These are phyloP conservation scores for Fagus crenata DNA, from an alignment of 306 rosid species.

Conservation along the genomic window DNA sequence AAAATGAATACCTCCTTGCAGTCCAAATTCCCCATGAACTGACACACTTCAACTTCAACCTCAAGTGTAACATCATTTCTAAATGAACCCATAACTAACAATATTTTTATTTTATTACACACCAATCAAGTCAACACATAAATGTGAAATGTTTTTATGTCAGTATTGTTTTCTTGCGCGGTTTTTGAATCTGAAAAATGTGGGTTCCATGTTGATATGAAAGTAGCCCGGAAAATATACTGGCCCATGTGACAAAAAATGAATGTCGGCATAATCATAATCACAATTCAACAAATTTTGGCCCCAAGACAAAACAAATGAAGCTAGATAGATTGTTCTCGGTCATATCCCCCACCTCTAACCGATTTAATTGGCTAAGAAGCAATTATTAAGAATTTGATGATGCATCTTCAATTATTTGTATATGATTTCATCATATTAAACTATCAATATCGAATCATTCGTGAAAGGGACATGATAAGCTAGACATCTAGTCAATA, in stretches of 20 bases:
- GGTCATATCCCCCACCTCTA: too few species aligned
- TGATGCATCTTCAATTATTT: neutral
- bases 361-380: neutral
- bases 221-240: neutral
- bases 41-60: too few species aligned
- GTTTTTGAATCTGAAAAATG: neutral
- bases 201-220: neutral
- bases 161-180: neutral
- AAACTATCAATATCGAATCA: neutral
- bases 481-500: neutral
- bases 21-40: too few species aligned
- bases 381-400: neutral
- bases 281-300: neutral
- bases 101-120: too few species aligned
- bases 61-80: too few species aligned
- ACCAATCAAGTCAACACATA: too few species aligned
- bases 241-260: neutral
- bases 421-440: neutral
- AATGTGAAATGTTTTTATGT: too few species aligned
- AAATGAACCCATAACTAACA: too few species aligned
- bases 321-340: too few species aligned
- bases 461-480: neutral
- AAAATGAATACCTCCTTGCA: too few species aligned
- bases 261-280: neutral
- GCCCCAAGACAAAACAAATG: neutral